Base-by-base conservation (phyloP, 768 basidiomycete species). In the Hygrocybe coccinea region DNA sequence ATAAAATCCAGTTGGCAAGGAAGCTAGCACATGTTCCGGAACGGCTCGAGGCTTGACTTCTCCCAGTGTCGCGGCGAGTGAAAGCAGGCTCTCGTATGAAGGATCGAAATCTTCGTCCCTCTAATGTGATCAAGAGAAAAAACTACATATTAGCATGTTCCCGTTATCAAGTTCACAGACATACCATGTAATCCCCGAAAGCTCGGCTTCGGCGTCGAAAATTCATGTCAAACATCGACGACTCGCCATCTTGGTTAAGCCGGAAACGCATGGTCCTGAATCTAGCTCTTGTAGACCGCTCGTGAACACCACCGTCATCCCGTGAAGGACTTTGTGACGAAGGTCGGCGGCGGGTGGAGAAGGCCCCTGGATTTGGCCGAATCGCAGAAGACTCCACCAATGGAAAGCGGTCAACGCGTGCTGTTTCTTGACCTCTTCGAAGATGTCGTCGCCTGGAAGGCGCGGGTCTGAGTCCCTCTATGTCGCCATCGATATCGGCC, bases 51-150 rank as follows among this genome's bases (percentile, higher is more conserved):
- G 81, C 60, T 79, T 81, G 6, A 71, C 87, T n/a, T 90, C 87
- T 6, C 89, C 87, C 41, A 90, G 67, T 15, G 80, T 67, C 12
- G 75, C 75, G 35, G 83, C 76, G 45, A 90, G 69, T 2, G 78
- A 76, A 17, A 89, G 60, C 50, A 90, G 67, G 37, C 74, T 80
- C 65, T 91, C 89, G 61, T 90, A 91, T 1, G 89, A 90, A 5
- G 76, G 68, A 59, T 89, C 86, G 64, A 89, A 85, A 58, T 89
- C 78, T 63, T 90, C 87, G 56, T 90, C 89, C 51, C 83, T 81
- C 87, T 87, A 57, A 55, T 52, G 54, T 21, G 14, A 25, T 46
- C 11, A 51, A 49, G 25, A 24, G 64, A 58, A n/a, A 41, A 34
- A 55, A 55, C 53, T 56, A 12, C 34, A 56, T 14, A 53, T 48